phyloP scores from a whole-genome alignment of 2,329 filamentous ascomycete species.

The Diaporthe eres region DNA sequence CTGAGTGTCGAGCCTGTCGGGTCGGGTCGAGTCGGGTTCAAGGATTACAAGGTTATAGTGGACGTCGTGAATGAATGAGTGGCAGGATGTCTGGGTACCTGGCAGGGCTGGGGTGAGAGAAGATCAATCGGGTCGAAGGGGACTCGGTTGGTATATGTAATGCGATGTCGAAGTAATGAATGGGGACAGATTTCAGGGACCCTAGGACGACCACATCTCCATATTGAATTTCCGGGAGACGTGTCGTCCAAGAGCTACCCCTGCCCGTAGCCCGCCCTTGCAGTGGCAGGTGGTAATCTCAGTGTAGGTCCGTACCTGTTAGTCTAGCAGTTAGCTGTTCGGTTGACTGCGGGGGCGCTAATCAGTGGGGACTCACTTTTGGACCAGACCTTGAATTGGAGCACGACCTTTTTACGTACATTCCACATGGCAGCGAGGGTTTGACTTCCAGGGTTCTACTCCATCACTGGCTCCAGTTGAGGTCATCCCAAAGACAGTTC shows the following conservation, averaged over 20 bases:
- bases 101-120: not conserved
- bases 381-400: not conserved
- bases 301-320: not conserved
- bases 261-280: slow-evolving; percentile 21
- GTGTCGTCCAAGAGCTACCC: slow-evolving; percentile 37
- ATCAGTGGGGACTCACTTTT: slow-evolving; percentile 17
- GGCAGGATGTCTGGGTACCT: slow-evolving; percentile 12
- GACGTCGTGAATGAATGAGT: not conserved
- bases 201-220: slow-evolving; percentile 36
- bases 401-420: slow-evolving; percentile 7
- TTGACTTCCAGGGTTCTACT: slow-evolving; percentile 18
- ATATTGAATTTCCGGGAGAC: slow-evolving; percentile 39
- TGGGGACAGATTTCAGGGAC: slow-evolving; percentile 48
- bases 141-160: slow-evolving; percentile 17
- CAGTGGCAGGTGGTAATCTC: not conserved
- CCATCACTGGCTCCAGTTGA: not conserved
- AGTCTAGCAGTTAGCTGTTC: not conserved
- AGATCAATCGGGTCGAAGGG: slow-evolving; percentile 6
- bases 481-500: not conserved
- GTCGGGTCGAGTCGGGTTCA: not conserved
- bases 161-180: slow-evolving; percentile 19
- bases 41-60: not conserved
- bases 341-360: slow-evolving; percentile 35
- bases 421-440: slow-evolving; percentile 25
- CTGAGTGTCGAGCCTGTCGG: not conserved